phyloP scores from a whole-genome alignment of 1,284 basidiomycete genomes.

The Melampsora larici-populina region DNA sequence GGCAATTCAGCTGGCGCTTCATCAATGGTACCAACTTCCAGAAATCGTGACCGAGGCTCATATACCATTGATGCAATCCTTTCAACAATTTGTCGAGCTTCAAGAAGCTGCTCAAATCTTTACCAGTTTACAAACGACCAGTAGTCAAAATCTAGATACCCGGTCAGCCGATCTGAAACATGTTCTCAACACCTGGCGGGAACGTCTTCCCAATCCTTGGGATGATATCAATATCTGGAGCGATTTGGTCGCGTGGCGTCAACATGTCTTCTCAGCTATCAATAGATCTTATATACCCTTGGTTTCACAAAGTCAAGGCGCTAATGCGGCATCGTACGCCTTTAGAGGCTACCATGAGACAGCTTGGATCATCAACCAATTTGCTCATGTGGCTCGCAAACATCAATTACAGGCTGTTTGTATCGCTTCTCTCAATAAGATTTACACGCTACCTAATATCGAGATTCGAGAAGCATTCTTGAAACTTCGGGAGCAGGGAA shows the following conservation, averaged over 20 bases:
- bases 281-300: conserved; percentile 95
- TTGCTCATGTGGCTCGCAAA: conserved; percentile 98
- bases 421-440: conserved; percentile 89
- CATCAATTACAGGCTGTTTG: conserved; percentile 96
- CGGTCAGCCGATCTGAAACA: conserved; percentile 93
- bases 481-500: conserved; percentile 97
- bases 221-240: conserved; percentile 99
- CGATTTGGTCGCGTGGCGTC: conserved; percentile 95
- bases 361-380: conserved; percentile 99
- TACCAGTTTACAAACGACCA: conserved; percentile 81
- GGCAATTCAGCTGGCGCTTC: conserved; percentile 90
- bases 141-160: conserved; percentile 82
- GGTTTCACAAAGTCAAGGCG: conserved; percentile 62
- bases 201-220: conserved; percentile 89
- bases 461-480: conserved; percentile 99
- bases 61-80: conserved; percentile 90
- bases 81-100: conserved; percentile 98
- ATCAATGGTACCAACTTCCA: conserved; percentile 92
- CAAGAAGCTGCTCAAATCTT: conserved; percentile 91
- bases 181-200: conserved; percentile 93
- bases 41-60: conserved; percentile 82
- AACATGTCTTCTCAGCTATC: conserved; percentile 85
- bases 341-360: conserved; percentile 99
- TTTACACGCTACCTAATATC: conserved; percentile 98
- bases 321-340: conserved; percentile 72